Base-by-base conservation (phyloP, 257 asterid species). In the Anisodus acutangulus region DNA sequence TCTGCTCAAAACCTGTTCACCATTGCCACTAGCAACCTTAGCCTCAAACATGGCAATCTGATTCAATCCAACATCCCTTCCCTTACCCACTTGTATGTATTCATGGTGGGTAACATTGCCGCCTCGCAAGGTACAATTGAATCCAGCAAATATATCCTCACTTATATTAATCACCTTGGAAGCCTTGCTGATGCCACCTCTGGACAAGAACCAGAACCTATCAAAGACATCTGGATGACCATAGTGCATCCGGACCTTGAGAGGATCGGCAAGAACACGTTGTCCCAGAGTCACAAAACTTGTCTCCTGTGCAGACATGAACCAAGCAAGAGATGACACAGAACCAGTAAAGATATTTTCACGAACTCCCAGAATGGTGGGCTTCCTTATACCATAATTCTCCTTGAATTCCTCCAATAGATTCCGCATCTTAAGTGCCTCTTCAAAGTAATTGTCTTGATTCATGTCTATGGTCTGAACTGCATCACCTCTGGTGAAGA, bases 31-130 rank as follows among this genome's bases (percentile, higher is more conserved):
- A 0, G 98, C 97, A 86, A 95, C 98, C 85, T 95, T 95, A 51
- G 99, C 99, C 92, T 95, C 99, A 81, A 95, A 95, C 98, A 95
- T 92, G 81, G 99, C 90, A 59, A 95, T 95, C 90, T 95, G 99
- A 90, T 95, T 95, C 88, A 95, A 84, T 64, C 99, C 99, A 45
- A 95, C 99, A 85, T 95, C 99, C 83, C 99, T 88, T 88, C 99
- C 99, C 86, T 95, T 95, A 9, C 99, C 99, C 55, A 95, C 99
- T 87, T 95, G 99, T 82, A 95, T 92, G 89, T 95, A 95, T 82
- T 95, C 99, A 79, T 95, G 98, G 88, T 95, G 99, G 13, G 99
- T 94, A 86, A 95, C 97, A 47, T 91, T 95, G 87, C 99, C 99
- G 58, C 99, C 98, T 84, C 99, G 89, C 86, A 95, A 80, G 2